Conservation (phyloP, 1,284 basidiomycete genomes). For the Apiotrichum brassicae region DNA sequence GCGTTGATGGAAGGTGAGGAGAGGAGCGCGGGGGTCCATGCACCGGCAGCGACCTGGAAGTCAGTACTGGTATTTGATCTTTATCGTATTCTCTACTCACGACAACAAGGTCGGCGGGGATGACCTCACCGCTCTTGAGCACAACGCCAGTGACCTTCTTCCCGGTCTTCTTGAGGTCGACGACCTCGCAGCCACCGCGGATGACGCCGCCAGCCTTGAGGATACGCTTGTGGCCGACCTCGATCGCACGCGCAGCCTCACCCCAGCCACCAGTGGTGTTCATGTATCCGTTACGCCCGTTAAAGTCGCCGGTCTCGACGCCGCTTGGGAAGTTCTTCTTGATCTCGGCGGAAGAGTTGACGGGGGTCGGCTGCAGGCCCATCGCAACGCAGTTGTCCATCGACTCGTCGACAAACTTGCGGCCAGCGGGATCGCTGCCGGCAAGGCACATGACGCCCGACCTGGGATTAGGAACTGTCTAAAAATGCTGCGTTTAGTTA, state of each 20-base stretch:
- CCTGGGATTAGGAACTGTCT: slow-evolving; percentile 12
- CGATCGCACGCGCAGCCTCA: slow-evolving; percentile 63
- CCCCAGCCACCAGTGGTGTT: slow-evolving; percentile 83
- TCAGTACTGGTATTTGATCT: too few relatives aligned
- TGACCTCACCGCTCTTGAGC: slow-evolving; percentile 56
- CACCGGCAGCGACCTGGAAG: slow-evolving; percentile 33
- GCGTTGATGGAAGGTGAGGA: slow-evolving; percentile 50
- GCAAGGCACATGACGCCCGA: slow-evolving; percentile 39
- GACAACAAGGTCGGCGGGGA: slow-evolving; percentile 39
- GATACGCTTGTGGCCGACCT: slow-evolving; percentile 57
- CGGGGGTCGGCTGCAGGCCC: slow-evolving; percentile 23
- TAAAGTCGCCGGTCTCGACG: slow-evolving; percentile 27
- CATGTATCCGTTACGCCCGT: slow-evolving; percentile 55
- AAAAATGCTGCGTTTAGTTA: not conserved
- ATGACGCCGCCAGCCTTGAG: slow-evolving; percentile 58
- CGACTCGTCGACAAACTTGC: slow-evolving; percentile 32
- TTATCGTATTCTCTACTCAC: not conserved
- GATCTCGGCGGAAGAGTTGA: slow-evolving; percentile 21
- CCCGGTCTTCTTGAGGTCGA: slow-evolving; percentile 42
- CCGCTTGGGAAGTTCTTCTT: slow-evolving; percentile 15
- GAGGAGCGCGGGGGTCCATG: slow-evolving; percentile 68
- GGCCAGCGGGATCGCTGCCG: slow-evolving; percentile 20
- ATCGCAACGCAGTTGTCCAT: slow-evolving; percentile 30
- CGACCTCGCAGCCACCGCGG: slow-evolving; percentile 55
- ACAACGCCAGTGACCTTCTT: slow-evolving; percentile 58